Conservation (phyloP, 31 red algal species). For the Odonthalia washingtoniensis region DNA sequence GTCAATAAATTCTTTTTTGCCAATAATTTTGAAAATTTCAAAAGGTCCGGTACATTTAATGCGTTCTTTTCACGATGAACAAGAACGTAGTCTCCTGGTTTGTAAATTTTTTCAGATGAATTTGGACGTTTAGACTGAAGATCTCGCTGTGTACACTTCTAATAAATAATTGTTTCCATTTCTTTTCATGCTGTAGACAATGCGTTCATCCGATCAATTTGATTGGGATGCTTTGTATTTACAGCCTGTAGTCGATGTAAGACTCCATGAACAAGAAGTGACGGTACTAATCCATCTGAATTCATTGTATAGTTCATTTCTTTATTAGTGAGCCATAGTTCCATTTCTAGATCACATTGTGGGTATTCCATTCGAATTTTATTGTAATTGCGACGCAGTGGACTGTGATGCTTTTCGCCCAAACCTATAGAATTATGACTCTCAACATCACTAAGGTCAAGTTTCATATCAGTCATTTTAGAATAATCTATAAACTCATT, state of each 20-base stretch:
- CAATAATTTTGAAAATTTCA: no score
- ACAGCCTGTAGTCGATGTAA: not conserved
- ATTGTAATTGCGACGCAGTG: not conserved
- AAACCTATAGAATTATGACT: not conserved
- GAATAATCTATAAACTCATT: no score
- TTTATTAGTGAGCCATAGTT: not conserved
- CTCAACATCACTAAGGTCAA: conserved; percentile 7
- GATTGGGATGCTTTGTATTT: not conserved
- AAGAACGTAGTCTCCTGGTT: not conserved
- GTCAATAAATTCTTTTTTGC: no score
- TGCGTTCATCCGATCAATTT: not conserved
- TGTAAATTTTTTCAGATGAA: not conserved
- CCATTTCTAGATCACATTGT: not conserved
- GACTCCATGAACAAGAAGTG: not conserved
- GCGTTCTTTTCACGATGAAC: no score
- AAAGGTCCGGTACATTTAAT: no score
- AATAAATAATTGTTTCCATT: not conserved
- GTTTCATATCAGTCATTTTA: not conserved
- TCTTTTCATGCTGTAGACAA: conserved; percentile 10
- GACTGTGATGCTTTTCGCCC: not conserved
- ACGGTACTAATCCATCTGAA: not conserved
- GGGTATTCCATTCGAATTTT: not conserved
- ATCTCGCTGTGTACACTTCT: not conserved
- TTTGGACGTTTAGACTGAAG: not conserved
- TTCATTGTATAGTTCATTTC: conserved; percentile 7